A percentile compares a stretch with the other conserved stretches of the same genome.
Evolutionary conservation across 768 basidiomycete genomes (phyloP).

Genomic region (Panaeolus papilionaceus): DNA sequence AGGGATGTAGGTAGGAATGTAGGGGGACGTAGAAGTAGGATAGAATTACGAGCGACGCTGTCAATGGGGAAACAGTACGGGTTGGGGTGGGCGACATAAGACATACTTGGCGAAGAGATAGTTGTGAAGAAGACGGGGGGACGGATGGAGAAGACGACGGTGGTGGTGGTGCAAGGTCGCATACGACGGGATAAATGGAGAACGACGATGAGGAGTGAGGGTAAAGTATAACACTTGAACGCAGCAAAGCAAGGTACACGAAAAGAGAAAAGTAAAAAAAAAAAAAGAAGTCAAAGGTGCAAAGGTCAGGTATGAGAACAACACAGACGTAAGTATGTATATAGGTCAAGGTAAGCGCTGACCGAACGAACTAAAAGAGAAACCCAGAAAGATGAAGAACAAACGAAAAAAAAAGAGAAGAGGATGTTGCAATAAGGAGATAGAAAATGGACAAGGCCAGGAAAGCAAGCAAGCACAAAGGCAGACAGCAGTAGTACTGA

Average conservation of each 20-base stretch:
- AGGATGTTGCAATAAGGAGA: slow-evolving; percentile 8
- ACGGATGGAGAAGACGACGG: not conserved
- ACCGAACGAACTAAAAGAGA: too few relatives aligned
- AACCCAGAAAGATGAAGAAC: not conserved
- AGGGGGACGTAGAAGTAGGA: not conserved
- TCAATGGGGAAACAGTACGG: not conserved
- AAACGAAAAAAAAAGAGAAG: slow-evolving; percentile 12
- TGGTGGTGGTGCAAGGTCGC: too few relatives aligned
- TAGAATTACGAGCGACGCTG: not conserved
- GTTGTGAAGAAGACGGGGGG: not conserved
- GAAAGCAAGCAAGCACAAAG: slow-evolving; percentile 13
- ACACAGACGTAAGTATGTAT: too few relatives aligned
- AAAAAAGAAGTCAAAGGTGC: not conserved
- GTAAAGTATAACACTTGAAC: slow-evolving; percentile 9
- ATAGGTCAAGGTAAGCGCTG: too few relatives aligned
- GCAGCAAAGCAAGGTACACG: slow-evolving; percentile 12
- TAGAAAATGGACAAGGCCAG: slow-evolving; percentile 2
- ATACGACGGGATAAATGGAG: too few relatives aligned
- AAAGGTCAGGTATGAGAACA: not conserved
- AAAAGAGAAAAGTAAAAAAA: not conserved
- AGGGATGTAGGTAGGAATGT: not conserved
- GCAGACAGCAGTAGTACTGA: slow-evolving; percentile 10
- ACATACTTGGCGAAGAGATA: not conserved
- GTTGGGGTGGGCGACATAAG: not conserved
- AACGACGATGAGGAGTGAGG: not conserved